A percentile compares a stretch with the other conserved stretches of the same genome.
phyloP scores from a whole-genome alignment of 2,329 filamentous ascomycete genomes.

The Didymella arachidicola region DNA sequence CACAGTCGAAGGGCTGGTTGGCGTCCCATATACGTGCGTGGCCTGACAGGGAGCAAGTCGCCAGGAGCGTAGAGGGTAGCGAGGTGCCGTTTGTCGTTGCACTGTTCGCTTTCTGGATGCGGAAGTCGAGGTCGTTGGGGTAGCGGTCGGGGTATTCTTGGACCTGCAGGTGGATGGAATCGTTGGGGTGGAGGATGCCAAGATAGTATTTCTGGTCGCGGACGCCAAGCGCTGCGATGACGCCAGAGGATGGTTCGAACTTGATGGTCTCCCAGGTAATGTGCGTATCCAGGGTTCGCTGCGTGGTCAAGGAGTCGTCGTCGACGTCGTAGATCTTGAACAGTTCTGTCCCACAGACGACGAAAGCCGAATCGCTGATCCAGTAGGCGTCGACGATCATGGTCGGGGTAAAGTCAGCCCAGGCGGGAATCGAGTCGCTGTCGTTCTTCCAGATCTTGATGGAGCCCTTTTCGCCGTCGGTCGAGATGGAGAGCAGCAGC shows the following conservation, averaged over 20 bases:
- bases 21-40: constrained; percentile 53
- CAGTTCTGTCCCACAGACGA: constrained; percentile 54
- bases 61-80: constrained; percentile 44
- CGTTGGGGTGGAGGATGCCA: constrained; percentile 47
- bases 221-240: constrained; percentile 48
- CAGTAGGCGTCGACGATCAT: constrained; percentile 55
- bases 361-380: constrained; percentile 54
- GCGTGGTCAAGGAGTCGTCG: constrained; percentile 35
- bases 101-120: constrained; percentile 32
- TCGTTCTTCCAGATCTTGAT: constrained; percentile 51
- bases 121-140: constrained; percentile 54
- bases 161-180: constrained; percentile 43
- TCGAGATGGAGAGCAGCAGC: constrained; percentile 49
- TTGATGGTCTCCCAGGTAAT: constrained; percentile 51
- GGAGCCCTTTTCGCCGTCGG: constrained; percentile 49
- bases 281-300: constrained; percentile 43
- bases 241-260: constrained; percentile 52
- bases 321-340: constrained; percentile 51
- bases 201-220: constrained; percentile 40
- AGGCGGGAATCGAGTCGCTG: constrained; percentile 50
- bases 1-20: constrained; percentile 44
- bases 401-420: constrained; percentile 52
- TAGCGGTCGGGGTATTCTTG: constrained; percentile 46
- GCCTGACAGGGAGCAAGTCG: constrained; percentile 53
- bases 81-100: constrained; percentile 31